These are phyloP conservation scores for Corrigiola litoralis DNA, from an alignment of 179 eudicot genomes.

Conservation along the genomic window DNA sequence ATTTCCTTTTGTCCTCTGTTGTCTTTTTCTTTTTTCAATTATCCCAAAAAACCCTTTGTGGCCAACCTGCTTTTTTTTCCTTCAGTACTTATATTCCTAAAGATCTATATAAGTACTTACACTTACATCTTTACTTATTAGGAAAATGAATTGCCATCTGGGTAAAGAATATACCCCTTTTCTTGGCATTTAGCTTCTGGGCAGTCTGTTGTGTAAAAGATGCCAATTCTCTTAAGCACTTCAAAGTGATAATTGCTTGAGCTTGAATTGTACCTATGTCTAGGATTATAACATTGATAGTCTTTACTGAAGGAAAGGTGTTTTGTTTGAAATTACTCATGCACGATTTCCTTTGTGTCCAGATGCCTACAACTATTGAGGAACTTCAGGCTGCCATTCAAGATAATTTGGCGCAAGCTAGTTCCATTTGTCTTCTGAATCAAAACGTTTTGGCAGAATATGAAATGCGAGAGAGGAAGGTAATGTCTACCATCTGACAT, in stretches of 20 bases:
- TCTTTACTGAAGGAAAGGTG: neutral
- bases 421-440: slow-evolving; percentile 71
- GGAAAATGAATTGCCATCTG: no score
- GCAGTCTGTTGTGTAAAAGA: no score
- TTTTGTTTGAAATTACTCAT: neutral
- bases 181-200: no score
- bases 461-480: slow-evolving; percentile 73
- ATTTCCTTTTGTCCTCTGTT: neutral
- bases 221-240: no score
- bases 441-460: slow-evolving; percentile 79
- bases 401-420: slow-evolving; percentile 68
- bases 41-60: no score
- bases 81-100: no score
- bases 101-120: no score
- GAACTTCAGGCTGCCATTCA: slow-evolving; percentile 85
- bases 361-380: slow-evolving; percentile 96
- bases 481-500: slow-evolving; percentile 17
- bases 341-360: slow-evolving; percentile 1
- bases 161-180: no score
- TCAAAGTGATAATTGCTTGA: no score
- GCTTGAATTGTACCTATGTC: neutral
- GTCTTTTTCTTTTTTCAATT: no score
- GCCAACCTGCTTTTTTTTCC: no score
- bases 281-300: neutral
- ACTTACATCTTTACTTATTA: no score